Evolutionary conservation across 257 asterid genomes (phyloP).

Genomic region (Euphrasia confusa): DNA sequence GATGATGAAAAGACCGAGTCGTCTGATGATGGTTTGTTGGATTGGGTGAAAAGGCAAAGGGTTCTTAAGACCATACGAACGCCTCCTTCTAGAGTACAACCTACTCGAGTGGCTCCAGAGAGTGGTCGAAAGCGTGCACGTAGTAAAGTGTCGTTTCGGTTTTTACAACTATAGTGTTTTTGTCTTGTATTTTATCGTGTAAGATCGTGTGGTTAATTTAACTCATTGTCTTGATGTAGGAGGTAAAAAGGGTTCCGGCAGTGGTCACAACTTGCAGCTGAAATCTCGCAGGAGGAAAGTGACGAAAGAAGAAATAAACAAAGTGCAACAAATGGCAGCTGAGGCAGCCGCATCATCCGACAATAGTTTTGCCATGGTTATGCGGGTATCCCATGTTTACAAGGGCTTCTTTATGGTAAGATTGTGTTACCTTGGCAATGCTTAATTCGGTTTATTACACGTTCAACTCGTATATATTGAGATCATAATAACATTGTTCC

Average conservation of each 20-base stretch:
- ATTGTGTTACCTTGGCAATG: not conserved
- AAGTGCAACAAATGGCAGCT: slow-evolving; percentile 22
- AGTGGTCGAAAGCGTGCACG: slow-evolving; percentile 3
- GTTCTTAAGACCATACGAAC: not conserved
- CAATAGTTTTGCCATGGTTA: slow-evolving; percentile 25
- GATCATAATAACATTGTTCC: not conserved
- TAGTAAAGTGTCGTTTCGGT: slow-evolving; percentile 13
- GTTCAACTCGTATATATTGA: too few relatives aligned
- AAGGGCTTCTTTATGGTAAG: slow-evolving; percentile 37
- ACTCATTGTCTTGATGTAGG: slow-evolving; percentile 5
- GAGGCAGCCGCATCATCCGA: slow-evolving; percentile 11
- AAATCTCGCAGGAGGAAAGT: slow-evolving; percentile 30
- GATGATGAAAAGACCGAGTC: slow-evolving; percentile 19
- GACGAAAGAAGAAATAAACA: slow-evolving; percentile 28
- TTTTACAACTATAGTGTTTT: not conserved
- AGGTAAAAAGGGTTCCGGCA: slow-evolving; percentile 18
- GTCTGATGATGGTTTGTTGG: not conserved
- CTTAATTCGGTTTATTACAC: not conserved
- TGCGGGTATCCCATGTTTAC: slow-evolving; percentile 36
- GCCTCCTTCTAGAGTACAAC: slow-evolving; percentile 7
- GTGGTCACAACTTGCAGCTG: slow-evolving; percentile 3
- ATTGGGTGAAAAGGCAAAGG: slow-evolving; percentile 1
- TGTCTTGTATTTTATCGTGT: not conserved
- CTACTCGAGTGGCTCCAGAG: slow-evolving; percentile 1
- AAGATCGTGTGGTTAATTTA: slow-evolving; percentile 3